Conservation (phyloP, 768 basidiomycete species). For the Rhodosporidiobolus odoratus region DNA sequence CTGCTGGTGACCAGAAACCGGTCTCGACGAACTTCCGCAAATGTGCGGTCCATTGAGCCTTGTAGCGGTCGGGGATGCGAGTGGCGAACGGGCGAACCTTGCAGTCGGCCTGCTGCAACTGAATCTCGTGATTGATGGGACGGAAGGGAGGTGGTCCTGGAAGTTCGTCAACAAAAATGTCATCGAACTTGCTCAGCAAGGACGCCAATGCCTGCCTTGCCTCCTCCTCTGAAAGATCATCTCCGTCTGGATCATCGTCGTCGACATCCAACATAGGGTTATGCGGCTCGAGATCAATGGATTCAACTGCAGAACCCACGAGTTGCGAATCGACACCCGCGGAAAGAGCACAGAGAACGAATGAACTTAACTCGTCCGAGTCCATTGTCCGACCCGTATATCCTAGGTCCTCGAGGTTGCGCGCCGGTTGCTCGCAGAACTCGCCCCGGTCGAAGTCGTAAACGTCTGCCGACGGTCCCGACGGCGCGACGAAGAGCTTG, state of each 20-base stretch:
- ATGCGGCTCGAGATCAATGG: constrained; percentile 9
- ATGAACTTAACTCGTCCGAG: not conserved
- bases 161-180: constrained; percentile 9
- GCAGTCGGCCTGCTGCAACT: not conserved
- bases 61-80: constrained; percentile 3
- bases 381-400: not conserved
- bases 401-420: constrained; percentile 1
- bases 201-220: not conserved
- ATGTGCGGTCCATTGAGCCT: constrained; percentile 9
- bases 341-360: not conserved
- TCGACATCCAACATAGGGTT: constrained; percentile 13
- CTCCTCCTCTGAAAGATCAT: not conserved
- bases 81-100: not conserved
- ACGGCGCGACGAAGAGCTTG: not conserved
- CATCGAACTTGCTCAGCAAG: not conserved
- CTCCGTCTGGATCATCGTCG: not conserved
- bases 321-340: no score
- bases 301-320: not conserved
- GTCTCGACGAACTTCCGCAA: constrained; percentile 4
- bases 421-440: not conserved
- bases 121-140: constrained; percentile 12
- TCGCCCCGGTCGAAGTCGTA: not conserved
- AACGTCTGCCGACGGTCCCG: not conserved
- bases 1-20: constrained; percentile 10
- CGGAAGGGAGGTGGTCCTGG: constrained; percentile 10